A percentile compares a stretch with the other conserved stretches of the same genome.
Evolutionary conservation across 2,329 filamentous ascomycete species (phyloP).

Genomic region (Fonsecaea nubica): DNA sequence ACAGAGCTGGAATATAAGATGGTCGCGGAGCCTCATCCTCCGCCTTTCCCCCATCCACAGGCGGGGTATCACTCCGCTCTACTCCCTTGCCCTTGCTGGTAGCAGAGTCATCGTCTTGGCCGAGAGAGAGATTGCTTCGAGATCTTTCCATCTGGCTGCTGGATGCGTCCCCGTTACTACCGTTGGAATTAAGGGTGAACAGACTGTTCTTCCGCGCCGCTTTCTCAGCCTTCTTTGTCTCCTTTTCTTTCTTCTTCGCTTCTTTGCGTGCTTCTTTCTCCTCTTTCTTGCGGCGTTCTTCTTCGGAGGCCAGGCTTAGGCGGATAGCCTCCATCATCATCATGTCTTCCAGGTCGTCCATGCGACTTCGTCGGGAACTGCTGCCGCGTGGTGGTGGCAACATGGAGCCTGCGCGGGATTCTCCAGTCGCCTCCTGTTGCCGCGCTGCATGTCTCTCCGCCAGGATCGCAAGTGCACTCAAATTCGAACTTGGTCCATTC

Average conservation of each 20-base stretch:
- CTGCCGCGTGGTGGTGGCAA: slow-evolving; percentile 53
- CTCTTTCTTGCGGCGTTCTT: slow-evolving; percentile 85
- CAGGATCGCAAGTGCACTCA: slow-evolving; percentile 56
- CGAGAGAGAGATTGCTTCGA: slow-evolving; percentile 47
- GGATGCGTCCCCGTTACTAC: slow-evolving; percentile 65
- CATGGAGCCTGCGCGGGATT: slow-evolving; percentile 43
- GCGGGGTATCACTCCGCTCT: slow-evolving; percentile 57
- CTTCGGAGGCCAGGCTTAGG: slow-evolving; percentile 86
- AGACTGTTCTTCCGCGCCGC: slow-evolving; percentile 68
- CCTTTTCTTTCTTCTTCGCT: slow-evolving; percentile 83
- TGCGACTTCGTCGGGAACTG: slow-evolving; percentile 65
- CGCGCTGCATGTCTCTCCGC: slow-evolving; percentile 51
- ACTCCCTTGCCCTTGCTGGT: slow-evolving; percentile 72
- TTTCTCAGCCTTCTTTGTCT: slow-evolving; percentile 76
- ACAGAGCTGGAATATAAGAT: slow-evolving; percentile 31
- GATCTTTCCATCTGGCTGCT: slow-evolving; percentile 47
- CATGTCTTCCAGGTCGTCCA: slow-evolving; percentile 93
- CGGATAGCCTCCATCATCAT: slow-evolving; percentile 99
- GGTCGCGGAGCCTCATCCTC: slow-evolving; percentile 30
- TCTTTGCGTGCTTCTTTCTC: slow-evolving; percentile 83
- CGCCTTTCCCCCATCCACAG: slow-evolving; percentile 15
- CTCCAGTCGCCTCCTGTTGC: slow-evolving; percentile 46
- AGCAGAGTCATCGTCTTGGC: slow-evolving; percentile 47
- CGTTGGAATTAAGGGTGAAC: slow-evolving; percentile 59
- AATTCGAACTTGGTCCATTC: slow-evolving; percentile 44